Conservation (phyloP, 148 eudicot genomes). For the Spergularia marina region DNA sequence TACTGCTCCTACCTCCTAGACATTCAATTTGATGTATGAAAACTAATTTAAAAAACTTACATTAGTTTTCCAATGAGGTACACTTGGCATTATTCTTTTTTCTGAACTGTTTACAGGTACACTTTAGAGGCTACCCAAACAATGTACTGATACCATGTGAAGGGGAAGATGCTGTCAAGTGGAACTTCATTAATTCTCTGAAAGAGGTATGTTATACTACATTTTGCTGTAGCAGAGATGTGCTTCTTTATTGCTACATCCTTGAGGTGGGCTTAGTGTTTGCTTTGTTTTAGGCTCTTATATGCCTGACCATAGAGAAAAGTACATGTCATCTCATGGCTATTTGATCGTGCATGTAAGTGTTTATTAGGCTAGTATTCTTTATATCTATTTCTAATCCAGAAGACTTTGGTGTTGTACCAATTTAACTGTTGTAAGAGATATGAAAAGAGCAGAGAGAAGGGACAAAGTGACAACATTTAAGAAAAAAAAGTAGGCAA, state of each 20-base stretch:
- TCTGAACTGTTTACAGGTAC: conserved; percentile 54
- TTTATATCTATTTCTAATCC: not conserved
- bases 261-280: not conserved
- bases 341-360: not conserved
- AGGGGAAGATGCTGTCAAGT: conserved; percentile 85
- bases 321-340: not conserved
- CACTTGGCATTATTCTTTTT: not conserved
- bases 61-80: too few relatives aligned
- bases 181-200: conserved; percentile 88
- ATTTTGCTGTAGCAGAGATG: not conserved
- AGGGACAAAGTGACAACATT: too few relatives aligned
- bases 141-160: conserved; percentile 77
- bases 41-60: too few relatives aligned
- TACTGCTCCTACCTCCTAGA: too few relatives aligned
- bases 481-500: too few relatives aligned
- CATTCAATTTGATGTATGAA: too few relatives aligned
- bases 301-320: conserved; percentile 8
- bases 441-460: too few relatives aligned
- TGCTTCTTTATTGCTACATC: not conserved
- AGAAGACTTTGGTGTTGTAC: too few relatives aligned
- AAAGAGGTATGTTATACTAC: conserved; percentile 66
- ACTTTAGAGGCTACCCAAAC: conserved; percentile 91
- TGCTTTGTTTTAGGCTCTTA: not conserved
- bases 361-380: not conserved
- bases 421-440: too few relatives aligned